Evolutionary conservation across 2,329 filamentous ascomycete species (phyloP).

Genomic region (Colletotrichum chrysophilum): DNA sequence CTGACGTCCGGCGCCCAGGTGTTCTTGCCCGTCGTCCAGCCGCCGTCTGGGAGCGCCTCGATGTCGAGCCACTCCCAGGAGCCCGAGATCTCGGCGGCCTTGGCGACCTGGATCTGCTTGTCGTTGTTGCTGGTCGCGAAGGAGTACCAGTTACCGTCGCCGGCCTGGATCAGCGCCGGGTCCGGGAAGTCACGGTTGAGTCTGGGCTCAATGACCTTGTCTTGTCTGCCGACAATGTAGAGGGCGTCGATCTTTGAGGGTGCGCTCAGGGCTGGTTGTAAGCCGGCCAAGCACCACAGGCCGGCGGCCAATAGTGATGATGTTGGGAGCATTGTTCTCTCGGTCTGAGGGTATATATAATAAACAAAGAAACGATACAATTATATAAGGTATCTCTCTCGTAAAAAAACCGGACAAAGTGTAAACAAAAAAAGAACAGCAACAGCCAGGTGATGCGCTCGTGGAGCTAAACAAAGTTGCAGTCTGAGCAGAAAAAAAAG

Average conservation of each 20-base stretch:
- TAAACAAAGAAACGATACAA: not conserved
- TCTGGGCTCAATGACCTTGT: not conserved
- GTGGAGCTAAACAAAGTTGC: not conserved
- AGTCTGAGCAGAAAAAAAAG: not conserved
- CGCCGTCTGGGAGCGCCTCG: constrained; percentile 59
- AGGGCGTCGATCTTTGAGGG: constrained; percentile 6
- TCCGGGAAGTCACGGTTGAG: constrained; percentile 57
- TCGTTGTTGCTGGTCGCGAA: constrained; percentile 60
- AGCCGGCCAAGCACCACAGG: not conserved
- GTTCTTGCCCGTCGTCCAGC: constrained; percentile 59
- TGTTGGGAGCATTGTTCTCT: constrained; percentile 5
- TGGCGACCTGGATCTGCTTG: constrained; percentile 59
- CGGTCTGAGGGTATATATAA: not conserved
- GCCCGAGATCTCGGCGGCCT: constrained; percentile 49
- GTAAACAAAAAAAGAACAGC: not conserved
- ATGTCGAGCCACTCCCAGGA: constrained; percentile 52
- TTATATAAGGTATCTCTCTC: not conserved
- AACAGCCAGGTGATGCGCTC: not conserved
- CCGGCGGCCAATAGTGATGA: constrained; percentile 11
- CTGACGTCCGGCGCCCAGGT: constrained; percentile 69
- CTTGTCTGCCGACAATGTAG: constrained; percentile 1
- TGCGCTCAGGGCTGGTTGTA: not conserved
- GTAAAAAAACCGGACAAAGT: not conserved
- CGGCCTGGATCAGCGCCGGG: constrained; percentile 53
- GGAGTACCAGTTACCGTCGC: constrained; percentile 58